These are phyloP conservation scores for Nakaseomyces delphensis DNA, from an alignment of 1,139 yeast genomes.

Conservation along the genomic window DNA sequence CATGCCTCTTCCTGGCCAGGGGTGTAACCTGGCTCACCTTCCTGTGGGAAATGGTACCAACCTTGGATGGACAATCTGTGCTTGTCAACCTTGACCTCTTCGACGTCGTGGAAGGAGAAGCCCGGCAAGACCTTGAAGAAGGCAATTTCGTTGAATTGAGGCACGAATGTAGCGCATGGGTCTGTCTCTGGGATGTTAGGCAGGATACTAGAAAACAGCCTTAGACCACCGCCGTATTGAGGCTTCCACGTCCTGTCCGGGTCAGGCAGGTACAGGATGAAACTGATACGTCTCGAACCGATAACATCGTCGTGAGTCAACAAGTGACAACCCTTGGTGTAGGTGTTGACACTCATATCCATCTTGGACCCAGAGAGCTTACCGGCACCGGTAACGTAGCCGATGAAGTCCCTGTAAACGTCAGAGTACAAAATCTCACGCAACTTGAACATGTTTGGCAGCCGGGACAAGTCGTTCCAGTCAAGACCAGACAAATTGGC, in stretches of 20 bases:
- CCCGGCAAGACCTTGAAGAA: constrained; percentile 97
- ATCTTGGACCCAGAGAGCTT: constrained; percentile 81
- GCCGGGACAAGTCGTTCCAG: constrained; percentile 60
- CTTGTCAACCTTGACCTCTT: constrained; percentile 85
- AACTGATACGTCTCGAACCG: constrained; percentile 88
- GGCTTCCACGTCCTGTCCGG: constrained; percentile 85
- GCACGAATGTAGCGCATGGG: constrained; percentile 59
- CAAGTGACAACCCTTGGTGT: constrained; percentile 87
- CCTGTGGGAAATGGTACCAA: constrained; percentile 97
- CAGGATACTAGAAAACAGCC: constrained; percentile 76
- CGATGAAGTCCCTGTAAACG: constrained; percentile 72
- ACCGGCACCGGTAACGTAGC: constrained; percentile 81
- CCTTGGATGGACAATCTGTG: constrained; percentile 92
- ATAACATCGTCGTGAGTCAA: constrained; percentile 96
- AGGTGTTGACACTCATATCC: constrained; percentile 87
- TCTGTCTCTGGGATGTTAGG: constrained; percentile 89
- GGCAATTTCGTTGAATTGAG: constrained; percentile 93
- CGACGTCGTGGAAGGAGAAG: constrained; percentile 92
- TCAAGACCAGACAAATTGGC: constrained; percentile 86
- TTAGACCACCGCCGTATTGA: constrained; percentile 83
- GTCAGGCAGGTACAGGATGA: constrained; percentile 84
- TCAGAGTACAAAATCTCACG: constrained; percentile 83
- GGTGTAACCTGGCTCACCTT: constrained; percentile 76
- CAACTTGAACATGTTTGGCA: constrained; percentile 66
- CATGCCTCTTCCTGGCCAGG: constrained; percentile 67